Evolutionary conservation across 306 rosid genomes (phyloP).

Genomic region (Ziziphus jujuba): DNA sequence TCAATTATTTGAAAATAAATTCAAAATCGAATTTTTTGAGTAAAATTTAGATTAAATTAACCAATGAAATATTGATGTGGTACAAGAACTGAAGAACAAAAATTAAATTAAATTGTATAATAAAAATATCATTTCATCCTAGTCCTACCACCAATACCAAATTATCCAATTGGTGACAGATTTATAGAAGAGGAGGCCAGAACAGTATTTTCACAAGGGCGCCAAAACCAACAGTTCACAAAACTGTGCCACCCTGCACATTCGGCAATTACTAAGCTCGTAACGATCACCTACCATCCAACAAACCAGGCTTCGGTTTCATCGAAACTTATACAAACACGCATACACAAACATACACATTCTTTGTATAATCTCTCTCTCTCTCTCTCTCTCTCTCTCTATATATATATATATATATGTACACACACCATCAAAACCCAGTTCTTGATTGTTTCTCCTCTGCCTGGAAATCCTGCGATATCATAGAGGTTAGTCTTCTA

Average conservation of each 20-base stretch:
- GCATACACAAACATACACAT: neutral
- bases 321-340: constrained; percentile 23
- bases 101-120: too few relatives aligned
- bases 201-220: constrained; percentile 11
- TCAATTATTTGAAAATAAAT: too few relatives aligned
- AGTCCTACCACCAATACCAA: too few relatives aligned
- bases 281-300: constrained; percentile 21
- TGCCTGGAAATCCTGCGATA: neutral
- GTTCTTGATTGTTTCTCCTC: neutral
- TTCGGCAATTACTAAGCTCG: constrained; percentile 34
- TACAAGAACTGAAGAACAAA: too few relatives aligned
- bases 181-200: neutral
- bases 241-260: neutral
- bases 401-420: neutral
- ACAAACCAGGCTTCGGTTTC: constrained; percentile 31
- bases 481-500: constrained; percentile 12
- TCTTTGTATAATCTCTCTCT: too few relatives aligned
- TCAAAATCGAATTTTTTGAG: too few relatives aligned
- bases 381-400: too few relatives aligned
- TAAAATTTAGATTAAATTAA: too few relatives aligned
- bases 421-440: neutral
- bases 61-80: too few relatives aligned
- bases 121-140: too few relatives aligned
- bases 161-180: too few relatives aligned
- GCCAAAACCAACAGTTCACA: constrained; percentile 21